Conservation (phyloP, 225 moss, liverwort and hornwort species). For the Pleurozium schreberi region DNA sequence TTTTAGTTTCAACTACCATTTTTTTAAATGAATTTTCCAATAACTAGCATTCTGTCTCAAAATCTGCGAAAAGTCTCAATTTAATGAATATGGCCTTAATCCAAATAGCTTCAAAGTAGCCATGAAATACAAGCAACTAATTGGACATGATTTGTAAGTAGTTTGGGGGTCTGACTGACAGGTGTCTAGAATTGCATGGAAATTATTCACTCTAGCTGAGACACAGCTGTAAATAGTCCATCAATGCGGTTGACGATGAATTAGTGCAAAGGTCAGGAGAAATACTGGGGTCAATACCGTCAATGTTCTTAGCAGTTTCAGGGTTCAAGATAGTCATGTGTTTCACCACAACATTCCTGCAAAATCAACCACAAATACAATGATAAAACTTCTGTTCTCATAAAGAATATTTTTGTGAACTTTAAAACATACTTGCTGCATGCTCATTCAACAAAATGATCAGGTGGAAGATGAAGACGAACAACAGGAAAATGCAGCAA, state of each 20-base stretch:
- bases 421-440: neutral
- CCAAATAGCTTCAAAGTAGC: too few relatives aligned
- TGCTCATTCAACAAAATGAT: neutral
- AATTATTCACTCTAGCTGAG: neutral
- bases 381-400: neutral
- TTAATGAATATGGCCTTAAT: too few relatives aligned
- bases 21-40: too few relatives aligned
- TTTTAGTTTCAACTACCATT: too few relatives aligned
- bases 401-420: neutral
- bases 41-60: too few relatives aligned
- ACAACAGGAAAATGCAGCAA: neutral
- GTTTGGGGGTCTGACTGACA: neutral
- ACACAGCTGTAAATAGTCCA: neutral
- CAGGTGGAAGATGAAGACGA: neutral
- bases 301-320: slow-evolving; percentile 28
- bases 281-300: slow-evolving; percentile 47
- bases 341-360: slow-evolving; percentile 39
- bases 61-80: too few relatives aligned
- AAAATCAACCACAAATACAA: neutral
- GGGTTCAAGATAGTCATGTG: slow-evolving; percentile 40
- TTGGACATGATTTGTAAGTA: neutral
- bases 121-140: neutral
- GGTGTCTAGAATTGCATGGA: neutral
- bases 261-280: neutral
- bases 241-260: neutral